Evolutionary conservation across 116 monocot genomes (phyloP).

Genomic region (Cymodocea nodosa): DNA sequence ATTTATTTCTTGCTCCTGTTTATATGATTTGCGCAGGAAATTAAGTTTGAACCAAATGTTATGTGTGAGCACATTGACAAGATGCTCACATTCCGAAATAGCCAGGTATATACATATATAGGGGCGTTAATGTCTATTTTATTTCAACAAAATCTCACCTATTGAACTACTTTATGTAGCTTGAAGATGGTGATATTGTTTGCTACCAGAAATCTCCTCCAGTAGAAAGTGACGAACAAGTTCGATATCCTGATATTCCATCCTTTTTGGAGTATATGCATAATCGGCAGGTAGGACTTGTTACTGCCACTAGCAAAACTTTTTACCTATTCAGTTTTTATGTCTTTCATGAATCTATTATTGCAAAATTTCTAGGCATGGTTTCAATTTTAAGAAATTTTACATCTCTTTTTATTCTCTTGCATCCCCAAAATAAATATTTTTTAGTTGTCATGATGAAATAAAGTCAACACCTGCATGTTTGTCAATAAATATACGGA

Average conservation of each 20-base stretch:
- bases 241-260: constrained; percentile 78
- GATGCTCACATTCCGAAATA: constrained; percentile 56
- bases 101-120: constrained; percentile 46
- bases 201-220: constrained; percentile 68
- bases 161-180: constrained; percentile 25
- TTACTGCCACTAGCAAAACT: too few relatives aligned
- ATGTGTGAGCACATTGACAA: constrained; percentile 97
- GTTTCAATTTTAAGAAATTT: too few relatives aligned
- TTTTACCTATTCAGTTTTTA: too few relatives aligned
- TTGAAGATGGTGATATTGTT: constrained; percentile 99
- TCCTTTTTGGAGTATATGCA: constrained; percentile 90
- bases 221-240: constrained; percentile 40
- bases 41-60: constrained; percentile 93
- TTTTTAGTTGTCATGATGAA: too few relatives aligned
- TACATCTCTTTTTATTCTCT: too few relatives aligned
- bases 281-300: constrained; percentile 68
- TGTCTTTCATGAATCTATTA: too few relatives aligned
- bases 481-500: too few relatives aligned
- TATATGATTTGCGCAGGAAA: constrained; percentile 47
- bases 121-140: neutral
- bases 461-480: too few relatives aligned
- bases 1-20: neutral
- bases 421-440: too few relatives aligned
- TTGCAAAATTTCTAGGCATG: too few relatives aligned
- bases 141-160: neutral